A percentile compares a stretch with the other conserved stretches of the same genome.
phyloP scores from a whole-genome alignment of 306 rosid species.

The Clitoria ternatea region DNA sequence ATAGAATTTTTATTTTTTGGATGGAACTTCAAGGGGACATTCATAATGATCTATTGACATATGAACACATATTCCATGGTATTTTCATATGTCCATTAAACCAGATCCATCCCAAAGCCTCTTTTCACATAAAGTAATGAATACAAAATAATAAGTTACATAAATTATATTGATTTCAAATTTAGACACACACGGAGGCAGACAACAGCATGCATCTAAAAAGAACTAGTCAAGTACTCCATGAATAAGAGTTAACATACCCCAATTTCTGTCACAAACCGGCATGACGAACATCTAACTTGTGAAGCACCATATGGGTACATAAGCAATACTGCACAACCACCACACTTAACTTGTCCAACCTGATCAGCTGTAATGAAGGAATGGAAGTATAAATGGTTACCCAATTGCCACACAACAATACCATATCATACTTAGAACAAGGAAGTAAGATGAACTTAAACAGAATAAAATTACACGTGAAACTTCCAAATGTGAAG shows the following conservation, averaged over 20 bases:
- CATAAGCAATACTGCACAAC: constrained; percentile 75
- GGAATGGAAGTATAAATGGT: neutral
- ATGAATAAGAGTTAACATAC: constrained; percentile 40
- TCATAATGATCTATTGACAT: neutral
- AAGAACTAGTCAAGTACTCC: neutral
- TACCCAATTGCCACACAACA: neutral
- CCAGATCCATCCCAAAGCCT: neutral
- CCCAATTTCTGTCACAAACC: constrained; percentile 67
- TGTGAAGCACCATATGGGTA: constrained; percentile 80
- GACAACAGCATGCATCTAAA: neutral
- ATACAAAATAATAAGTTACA: neutral
- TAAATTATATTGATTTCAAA: neutral
- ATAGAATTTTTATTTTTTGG: neutral
- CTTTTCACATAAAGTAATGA: neutral
- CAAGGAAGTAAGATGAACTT: constrained; percentile 6
- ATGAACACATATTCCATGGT: neutral
- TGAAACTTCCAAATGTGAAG: neutral
- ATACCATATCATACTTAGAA: neutral
- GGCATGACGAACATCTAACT: constrained; percentile 80
- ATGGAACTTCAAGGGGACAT: neutral
- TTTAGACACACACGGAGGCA: neutral
- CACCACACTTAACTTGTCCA: constrained; percentile 79
- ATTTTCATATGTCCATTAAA: neutral
- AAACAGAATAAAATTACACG: neutral
- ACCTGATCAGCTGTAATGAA: constrained; percentile 70